Evolutionary conservation across 2,329 filamentous ascomycete genomes (phyloP).

Genomic region (Talaromyces islandicus): DNA sequence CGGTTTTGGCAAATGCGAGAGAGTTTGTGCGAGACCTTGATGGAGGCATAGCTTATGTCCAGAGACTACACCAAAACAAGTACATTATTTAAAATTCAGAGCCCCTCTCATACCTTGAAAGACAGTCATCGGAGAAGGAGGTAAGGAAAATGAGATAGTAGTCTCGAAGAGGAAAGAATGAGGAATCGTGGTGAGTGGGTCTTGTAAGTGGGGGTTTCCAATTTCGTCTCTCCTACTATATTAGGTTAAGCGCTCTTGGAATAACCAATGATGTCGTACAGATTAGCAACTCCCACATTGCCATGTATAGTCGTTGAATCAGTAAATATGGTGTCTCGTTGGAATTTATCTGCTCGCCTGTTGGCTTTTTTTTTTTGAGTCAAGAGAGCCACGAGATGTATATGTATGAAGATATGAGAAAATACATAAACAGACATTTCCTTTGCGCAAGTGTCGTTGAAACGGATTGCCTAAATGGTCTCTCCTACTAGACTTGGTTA

Average conservation of each 20-base stretch:
- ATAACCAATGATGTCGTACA: background rate
- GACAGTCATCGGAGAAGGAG: background rate
- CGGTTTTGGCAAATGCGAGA: conserved; percentile 5
- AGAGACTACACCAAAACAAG: background rate
- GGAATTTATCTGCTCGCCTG: background rate
- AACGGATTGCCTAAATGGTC: background rate
- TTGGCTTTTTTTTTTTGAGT: background rate
- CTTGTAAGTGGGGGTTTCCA: background rate
- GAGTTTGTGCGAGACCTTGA: conserved; percentile 1
- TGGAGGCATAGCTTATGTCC: background rate
- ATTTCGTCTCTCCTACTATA: background rate
- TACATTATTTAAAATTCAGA: background rate
- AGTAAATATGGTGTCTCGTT: background rate
- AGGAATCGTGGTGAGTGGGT: background rate
- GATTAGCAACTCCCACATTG: background rate
- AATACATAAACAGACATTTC: background rate
- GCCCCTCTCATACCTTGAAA: background rate
- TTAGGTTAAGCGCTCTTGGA: background rate
- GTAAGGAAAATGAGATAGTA: too few relatives aligned
- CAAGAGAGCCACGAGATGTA: background rate
- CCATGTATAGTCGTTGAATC: background rate
- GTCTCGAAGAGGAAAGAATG: background rate
- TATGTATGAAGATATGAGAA: background rate
- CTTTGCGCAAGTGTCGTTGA: background rate
- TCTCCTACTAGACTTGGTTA: conserved; percentile 1